A percentile compares a stretch with the other conserved stretches of the same genome.
Evolutionary conservation across 2,329 filamentous ascomycete species (phyloP).

Genomic region (Trichophyton verrucosum): DNA sequence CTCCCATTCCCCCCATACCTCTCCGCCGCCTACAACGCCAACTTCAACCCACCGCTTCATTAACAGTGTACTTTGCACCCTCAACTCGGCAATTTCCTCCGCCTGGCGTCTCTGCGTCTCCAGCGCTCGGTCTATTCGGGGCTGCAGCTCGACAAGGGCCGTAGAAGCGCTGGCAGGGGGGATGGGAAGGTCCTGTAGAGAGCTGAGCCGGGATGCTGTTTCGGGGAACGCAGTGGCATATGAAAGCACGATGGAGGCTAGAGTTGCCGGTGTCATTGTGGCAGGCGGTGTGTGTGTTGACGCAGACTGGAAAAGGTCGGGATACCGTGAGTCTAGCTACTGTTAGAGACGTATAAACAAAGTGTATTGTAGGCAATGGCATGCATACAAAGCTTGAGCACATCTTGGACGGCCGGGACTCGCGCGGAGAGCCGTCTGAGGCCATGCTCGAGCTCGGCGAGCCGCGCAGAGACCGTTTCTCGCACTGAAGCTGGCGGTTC

Average conservation of each 20-base stretch:
- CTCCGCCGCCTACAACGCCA: constrained; percentile 54
- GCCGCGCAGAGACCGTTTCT: constrained; percentile 28
- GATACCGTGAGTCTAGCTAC: constrained; percentile 27
- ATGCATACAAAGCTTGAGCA: constrained; percentile 31
- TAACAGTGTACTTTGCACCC: constrained; percentile 34
- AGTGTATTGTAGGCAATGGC: neutral
- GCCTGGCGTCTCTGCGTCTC: constrained; percentile 29
- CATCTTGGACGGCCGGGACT: constrained; percentile 30
- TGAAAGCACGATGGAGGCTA: constrained; percentile 32
- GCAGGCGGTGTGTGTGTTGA: constrained; percentile 24
- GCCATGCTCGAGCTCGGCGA: constrained; percentile 28
- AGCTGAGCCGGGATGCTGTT: constrained; percentile 37
- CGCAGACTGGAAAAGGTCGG: constrained; percentile 30
- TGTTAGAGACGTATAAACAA: constrained; percentile 7
- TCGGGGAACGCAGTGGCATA: constrained; percentile 36
- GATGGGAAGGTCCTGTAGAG: constrained; percentile 36
- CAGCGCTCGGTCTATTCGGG: constrained; percentile 29
- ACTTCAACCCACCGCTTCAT: constrained; percentile 63
- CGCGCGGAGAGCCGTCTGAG: constrained; percentile 27
- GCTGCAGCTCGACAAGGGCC: constrained; percentile 31
- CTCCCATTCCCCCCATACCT: constrained; percentile 60
- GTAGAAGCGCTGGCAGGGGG: constrained; percentile 32
- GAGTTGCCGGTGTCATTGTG: constrained; percentile 25
- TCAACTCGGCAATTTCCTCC: constrained; percentile 29
- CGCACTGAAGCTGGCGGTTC: constrained; percentile 12